Percentiles rank a stretch among this genome's conserved stretches.
phyloP scores from a whole-genome alignment of 306 rosid genomes.

The Ochetophila trinervis region DNA sequence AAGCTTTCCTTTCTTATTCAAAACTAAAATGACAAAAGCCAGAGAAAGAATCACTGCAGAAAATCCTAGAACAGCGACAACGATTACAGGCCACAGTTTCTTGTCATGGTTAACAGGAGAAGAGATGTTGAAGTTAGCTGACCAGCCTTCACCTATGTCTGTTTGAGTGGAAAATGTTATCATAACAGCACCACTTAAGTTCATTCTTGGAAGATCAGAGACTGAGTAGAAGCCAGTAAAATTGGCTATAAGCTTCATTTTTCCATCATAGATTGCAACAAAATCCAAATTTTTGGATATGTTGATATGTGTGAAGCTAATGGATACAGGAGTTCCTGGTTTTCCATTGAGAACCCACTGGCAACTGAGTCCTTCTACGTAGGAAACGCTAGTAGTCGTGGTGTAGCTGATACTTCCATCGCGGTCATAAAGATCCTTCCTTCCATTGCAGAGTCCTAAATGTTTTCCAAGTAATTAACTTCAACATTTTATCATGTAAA shows the following conservation, averaged over 20 bases:
- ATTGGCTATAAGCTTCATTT: not conserved
- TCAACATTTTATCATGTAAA: not conserved
- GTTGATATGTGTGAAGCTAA: not conserved
- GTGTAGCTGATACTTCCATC: not conserved
- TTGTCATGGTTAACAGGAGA: not conserved
- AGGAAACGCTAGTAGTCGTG: not conserved
- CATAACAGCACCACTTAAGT: slow-evolving; percentile 4
- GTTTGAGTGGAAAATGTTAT: slow-evolving; percentile 7
- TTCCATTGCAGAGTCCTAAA: slow-evolving; percentile 1
- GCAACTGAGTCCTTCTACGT: slow-evolving; percentile 4
- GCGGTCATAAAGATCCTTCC: not conserved
- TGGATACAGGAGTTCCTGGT: slow-evolving; percentile 3
- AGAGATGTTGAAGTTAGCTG: slow-evolving; percentile 1
- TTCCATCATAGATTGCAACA: slow-evolving; percentile 1
- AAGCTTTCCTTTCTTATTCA: not conserved
- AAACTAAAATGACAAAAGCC: not conserved
- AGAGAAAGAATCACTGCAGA: not conserved
- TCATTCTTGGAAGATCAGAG: slow-evolving; percentile 8
- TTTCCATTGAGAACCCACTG: slow-evolving; percentile 13
- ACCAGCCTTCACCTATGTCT: not conserved
- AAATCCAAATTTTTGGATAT: not conserved
- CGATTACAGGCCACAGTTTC: not conserved
- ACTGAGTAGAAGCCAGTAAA: not conserved
- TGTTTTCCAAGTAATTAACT: not conserved
- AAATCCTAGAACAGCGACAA: not conserved